Evolutionary conservation across 2,329 filamentous ascomycete species (phyloP), one percentile per base, ranked within the genome.

Genomic region (Ampelomyces quisqualis): DNA sequence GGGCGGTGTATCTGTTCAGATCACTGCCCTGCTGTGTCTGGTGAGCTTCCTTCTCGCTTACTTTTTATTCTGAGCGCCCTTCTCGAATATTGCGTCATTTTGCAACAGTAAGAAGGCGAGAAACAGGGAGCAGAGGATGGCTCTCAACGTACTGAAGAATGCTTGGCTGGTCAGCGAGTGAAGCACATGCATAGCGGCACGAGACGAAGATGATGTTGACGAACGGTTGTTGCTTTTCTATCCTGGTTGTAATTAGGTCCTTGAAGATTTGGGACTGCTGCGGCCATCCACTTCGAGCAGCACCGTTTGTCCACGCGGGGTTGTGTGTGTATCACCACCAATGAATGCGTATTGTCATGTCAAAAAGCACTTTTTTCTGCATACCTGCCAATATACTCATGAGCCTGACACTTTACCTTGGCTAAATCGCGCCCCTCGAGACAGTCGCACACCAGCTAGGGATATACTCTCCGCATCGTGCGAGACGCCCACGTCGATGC

Each of bases 41-140:
- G 60, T 95, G 51, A 90, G 88, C 75, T 98, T 98, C 74, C 72
- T 98, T 64, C 79, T 97, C 57, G 93, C 90, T 40, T 98, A 96
- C 73, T 81, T 97, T 70, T 90, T 98, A 76, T 98, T 98, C 72
- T 98, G 83, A 77, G 47, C 43, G 43, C 36, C 51, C 50, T 47
- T 43, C 49, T 49, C 50, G 48, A 50, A n/a, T n/a, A 53, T 43
- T 51, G 54, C 43, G 47, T 48, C 46, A 35, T 46, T 38, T 39
- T 34, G 29, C 37, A 45, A 36, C 34, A 49, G 42, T 46, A 55
- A 58, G 50, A 34, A 34, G n/a, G n/a, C n/a, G n/a, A n/a, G n/a
- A n/a, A n/a, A n/a, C n/a, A n/a, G n/a, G n/a, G n/a, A n/a, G n/a
- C n/a, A n/a, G n/a, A n/a, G n/a, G n/a, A n/a, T n/a, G n/a, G n/a